Evolutionary conservation across 805 yeast genomes (phyloP), one percentile per base, ranked within the genome.

Genomic region (Pichia sporocuriosa): DNA sequence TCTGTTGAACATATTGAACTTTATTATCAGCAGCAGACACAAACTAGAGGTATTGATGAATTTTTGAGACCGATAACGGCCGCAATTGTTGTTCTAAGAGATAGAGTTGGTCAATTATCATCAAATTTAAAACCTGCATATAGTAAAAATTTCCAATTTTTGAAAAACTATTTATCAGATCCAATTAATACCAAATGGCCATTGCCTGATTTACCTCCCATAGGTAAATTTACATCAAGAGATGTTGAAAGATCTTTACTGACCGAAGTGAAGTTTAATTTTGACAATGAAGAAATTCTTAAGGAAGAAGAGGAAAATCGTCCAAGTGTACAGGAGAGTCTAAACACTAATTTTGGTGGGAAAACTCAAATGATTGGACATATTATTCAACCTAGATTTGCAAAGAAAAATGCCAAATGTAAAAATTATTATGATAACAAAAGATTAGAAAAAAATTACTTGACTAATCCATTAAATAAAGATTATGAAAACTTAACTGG

Each of bases 241-340:
- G 96, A 88, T 58, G 95, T 88, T 17, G 96, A 88, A 55, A 72
- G 75, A 52, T 81, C 93, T 0, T 61, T 84, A 43, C 61, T 84
- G 37, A 79, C 86, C 1, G 94, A 84, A 55, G 90, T 84, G 3
- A 76, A 72, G 40, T 82, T 75, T 56, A 79, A 73, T 45, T 74
- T 76, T 30, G 73, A 74, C 46, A 75, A 73, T 40, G 61, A 71
- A 3, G 69, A 69, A 19, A 71, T 65, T 11, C 56, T 59, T 5
- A 65, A 64, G 47, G 58, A 62, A 48, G 55, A 60, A 43, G 57
- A 51, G 20, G 47, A 49, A 11, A 47, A 48, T 26, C 49, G 48
- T 13, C 44, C 31, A 2, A 43, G 34, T 7, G 22, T 42, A 27
- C 42, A 31, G 34, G 42, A 33, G 49, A 49, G 39, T 39, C 40